These are phyloP conservation scores for Pharnaceum exiguum DNA, from an alignment of 148 eudicot genomes.

Conservation along the genomic window DNA sequence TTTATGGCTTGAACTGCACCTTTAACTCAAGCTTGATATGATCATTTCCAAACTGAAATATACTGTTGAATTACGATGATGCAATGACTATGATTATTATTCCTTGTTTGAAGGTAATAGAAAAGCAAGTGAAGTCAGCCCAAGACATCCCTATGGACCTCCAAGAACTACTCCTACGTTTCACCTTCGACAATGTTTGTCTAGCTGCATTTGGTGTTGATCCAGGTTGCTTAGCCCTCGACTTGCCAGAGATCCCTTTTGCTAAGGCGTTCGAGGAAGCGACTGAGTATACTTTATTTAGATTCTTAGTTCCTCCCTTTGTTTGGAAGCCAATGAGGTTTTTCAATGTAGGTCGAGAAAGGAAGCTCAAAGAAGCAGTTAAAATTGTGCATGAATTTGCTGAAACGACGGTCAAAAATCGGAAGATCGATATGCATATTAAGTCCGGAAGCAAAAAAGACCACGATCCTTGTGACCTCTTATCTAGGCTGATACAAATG, in stretches of 20 bases:
- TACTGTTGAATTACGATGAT: background rate
- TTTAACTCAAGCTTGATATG: too few relatives aligned
- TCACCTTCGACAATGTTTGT: slow-evolving; percentile 57
- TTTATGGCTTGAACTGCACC: background rate
- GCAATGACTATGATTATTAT: background rate
- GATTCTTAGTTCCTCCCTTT: slow-evolving; percentile 42
- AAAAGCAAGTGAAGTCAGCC: slow-evolving; percentile 17
- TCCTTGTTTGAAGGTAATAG: slow-evolving; percentile 28
- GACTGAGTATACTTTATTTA: slow-evolving; percentile 41
- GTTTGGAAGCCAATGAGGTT: slow-evolving; percentile 44
- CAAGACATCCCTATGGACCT: slow-evolving; percentile 28
- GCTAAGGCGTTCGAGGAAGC: slow-evolving; percentile 62
- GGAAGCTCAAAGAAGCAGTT: slow-evolving; percentile 30
- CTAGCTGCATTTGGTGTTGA: slow-evolving; percentile 52
- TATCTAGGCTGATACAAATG: slow-evolving; percentile 43
- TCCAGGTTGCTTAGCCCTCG: slow-evolving; percentile 39
- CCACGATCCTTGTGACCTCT: slow-evolving; percentile 37
- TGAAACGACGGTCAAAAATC: slow-evolving; percentile 43
- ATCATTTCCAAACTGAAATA: too few relatives aligned
- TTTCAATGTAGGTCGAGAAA: slow-evolving; percentile 33
- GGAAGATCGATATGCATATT: slow-evolving; percentile 29
- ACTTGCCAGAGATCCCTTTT: slow-evolving; percentile 44
- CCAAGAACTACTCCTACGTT: slow-evolving; percentile 51
- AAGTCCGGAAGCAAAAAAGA: background rate
- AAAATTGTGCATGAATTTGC: slow-evolving; percentile 46